Evolutionary conservation across 768 basidiomycete species (phyloP).

Genomic region (Coprinopsis sp.): DNA sequence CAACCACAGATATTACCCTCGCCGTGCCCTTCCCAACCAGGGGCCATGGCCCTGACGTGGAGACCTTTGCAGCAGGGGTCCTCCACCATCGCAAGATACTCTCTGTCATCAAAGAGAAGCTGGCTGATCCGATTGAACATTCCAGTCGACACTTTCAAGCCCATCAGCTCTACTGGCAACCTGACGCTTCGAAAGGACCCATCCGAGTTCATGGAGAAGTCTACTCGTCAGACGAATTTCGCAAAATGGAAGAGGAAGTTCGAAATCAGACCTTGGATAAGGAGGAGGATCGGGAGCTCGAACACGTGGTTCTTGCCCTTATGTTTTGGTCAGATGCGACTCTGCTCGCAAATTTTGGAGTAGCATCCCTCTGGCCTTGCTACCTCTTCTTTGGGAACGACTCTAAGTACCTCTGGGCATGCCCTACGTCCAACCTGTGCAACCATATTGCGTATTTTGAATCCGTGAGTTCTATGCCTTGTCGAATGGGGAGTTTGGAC

Average conservation of each 20-base stretch:
- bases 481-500: neutral
- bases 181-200: neutral
- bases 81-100: neutral
- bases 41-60: neutral
- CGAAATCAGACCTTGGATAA: neutral
- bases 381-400: constrained; percentile 17
- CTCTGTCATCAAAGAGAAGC: neutral
- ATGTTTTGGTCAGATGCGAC: constrained; percentile 24
- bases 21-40: neutral
- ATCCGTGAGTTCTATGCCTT: neutral
- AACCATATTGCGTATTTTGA: constrained; percentile 19
- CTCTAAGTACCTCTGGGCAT: constrained; percentile 16
- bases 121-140: neutral
- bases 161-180: neutral
- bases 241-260: neutral
- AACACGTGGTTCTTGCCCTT: constrained; percentile 18
- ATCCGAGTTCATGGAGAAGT: neutral
- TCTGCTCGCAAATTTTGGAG: constrained; percentile 14
- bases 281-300: constrained; percentile 3
- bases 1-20: neutral
- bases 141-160: neutral
- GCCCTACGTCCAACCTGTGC: constrained; percentile 6
- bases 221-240: neutral
- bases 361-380: constrained; percentile 15
- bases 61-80: neutral